These are phyloP conservation scores for Eimeria brunetti DNA, from an alignment of 169 alveolate genomes.

Conservation along the genomic window DNA sequence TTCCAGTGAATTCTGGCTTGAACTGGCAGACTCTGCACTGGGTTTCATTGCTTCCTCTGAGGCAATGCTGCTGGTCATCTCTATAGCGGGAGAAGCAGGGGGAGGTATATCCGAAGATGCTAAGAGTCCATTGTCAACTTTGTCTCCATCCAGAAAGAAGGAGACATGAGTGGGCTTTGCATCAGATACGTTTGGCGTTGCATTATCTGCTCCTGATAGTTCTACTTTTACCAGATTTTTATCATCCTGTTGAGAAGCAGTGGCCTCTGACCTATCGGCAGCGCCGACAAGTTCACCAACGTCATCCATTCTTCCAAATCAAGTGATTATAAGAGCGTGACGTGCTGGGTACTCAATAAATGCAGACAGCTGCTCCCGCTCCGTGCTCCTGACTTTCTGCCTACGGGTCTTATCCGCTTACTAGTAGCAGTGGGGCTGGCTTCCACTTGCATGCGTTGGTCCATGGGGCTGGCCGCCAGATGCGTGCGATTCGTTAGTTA, in stretches of 20 bases:
- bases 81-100: background rate
- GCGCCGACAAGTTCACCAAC: background rate
- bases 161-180: conserved; percentile 28
- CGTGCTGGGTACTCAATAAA: background rate
- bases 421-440: conserved; percentile 5
- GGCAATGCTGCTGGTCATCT: background rate
- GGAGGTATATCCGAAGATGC: background rate
- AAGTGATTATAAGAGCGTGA: background rate
- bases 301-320: background rate
- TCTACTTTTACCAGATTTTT: background rate
- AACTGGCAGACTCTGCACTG: background rate
- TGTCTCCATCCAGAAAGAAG: conserved; percentile 12
- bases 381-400: background rate
- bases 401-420: background rate
- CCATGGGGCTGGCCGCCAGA: conserved; percentile 37
- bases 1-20: background rate
- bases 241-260: background rate
- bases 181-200: background rate
- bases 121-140: background rate
- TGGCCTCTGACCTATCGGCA: background rate
- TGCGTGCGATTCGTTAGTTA: background rate
- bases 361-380: background rate
- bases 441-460: conserved; percentile 1
- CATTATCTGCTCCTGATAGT: too few relatives aligned
- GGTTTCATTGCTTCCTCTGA: background rate